A percentile compares a stretch with the other conserved stretches of the same genome.
Evolutionary conservation across 345 rosid genomes (phyloP).

Genomic region (Camelina laxa): DNA sequence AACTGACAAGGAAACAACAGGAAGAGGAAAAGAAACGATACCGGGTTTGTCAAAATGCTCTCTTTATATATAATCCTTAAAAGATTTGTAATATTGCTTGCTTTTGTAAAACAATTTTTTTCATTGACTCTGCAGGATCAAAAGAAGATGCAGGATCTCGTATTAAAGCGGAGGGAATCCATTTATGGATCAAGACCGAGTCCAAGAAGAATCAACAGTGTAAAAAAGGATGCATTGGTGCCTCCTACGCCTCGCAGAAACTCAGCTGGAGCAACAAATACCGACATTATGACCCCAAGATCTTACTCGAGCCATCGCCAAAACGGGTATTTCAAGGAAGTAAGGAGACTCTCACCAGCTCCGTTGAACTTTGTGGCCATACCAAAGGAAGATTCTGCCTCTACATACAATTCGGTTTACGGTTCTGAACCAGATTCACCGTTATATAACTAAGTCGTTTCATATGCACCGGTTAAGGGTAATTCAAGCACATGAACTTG

Average conservation of each 20-base stretch:
- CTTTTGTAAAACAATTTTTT: background rate
- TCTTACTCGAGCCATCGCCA: constrained; percentile 77
- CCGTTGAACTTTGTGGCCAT: constrained; percentile 84
- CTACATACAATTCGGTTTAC: constrained; percentile 70
- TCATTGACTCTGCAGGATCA: constrained; percentile 65
- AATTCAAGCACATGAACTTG: background rate
- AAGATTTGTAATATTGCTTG: background rate
- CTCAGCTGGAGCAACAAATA: constrained; percentile 53
- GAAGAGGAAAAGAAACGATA: constrained; percentile 88
- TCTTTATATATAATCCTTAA: constrained; percentile 28
- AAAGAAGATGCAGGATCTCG: constrained; percentile 91
- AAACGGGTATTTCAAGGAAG: constrained; percentile 75
- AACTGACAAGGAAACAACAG: constrained; percentile 71
- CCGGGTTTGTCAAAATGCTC: constrained; percentile 72
- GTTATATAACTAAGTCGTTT: constrained; percentile 41
- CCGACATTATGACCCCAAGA: constrained; percentile 60
- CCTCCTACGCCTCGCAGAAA: constrained; percentile 83
- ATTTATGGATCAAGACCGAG: constrained; percentile 94
- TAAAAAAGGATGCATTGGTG: constrained; percentile 78
- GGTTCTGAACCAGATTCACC: constrained; percentile 85
- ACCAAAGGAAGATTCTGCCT: constrained; percentile 76
- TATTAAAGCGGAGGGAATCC: constrained; percentile 76
- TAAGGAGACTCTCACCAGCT: constrained; percentile 30
- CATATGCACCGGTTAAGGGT: background rate
- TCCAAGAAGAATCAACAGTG: constrained; percentile 82